These are phyloP conservation scores for Sporothrix globosa DNA, from an alignment of 2,329 filamentous ascomycete species.

Conservation along the genomic window DNA sequence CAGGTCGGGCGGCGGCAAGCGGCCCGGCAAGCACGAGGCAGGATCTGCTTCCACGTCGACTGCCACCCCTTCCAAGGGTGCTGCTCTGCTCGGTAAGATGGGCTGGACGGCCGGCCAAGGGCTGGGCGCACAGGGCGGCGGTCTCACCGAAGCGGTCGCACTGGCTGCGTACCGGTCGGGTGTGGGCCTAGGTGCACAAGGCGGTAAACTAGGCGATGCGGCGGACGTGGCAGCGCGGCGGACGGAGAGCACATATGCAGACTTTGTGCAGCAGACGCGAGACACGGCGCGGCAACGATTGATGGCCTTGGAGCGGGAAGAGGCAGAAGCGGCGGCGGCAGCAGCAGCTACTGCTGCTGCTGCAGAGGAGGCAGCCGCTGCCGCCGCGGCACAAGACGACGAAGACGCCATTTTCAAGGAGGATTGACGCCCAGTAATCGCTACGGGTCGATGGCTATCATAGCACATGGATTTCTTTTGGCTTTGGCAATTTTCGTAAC, in stretches of 20 bases:
- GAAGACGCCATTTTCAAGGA: background rate
- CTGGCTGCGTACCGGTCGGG: conserved; percentile 68
- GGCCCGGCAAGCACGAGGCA: conserved; percentile 32
- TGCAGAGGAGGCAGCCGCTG: background rate
- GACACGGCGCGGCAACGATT: conserved; percentile 68
- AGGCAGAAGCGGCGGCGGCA: conserved; percentile 16
- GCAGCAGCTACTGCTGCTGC: background rate
- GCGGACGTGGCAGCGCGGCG: conserved; percentile 63
- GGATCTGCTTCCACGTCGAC: conserved; percentile 38
- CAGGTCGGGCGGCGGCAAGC: background rate
- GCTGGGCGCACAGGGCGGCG: conserved; percentile 64
- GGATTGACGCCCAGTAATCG: background rate
- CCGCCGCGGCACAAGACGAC: background rate
- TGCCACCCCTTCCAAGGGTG: conserved; percentile 61
- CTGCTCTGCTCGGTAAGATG: conserved; percentile 71
- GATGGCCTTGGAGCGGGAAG: conserved; percentile 30
- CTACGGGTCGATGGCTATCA: background rate
- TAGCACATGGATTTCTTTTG: background rate
- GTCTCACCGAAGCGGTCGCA: conserved; percentile 65
- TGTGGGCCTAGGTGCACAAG: conserved; percentile 70
- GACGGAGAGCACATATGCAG: conserved; percentile 60
- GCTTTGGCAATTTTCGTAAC: background rate
- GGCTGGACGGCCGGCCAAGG: conserved; percentile 69
- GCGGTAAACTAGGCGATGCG: conserved; percentile 70
- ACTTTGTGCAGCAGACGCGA: conserved; percentile 66